A percentile compares a stretch with the other conserved stretches of the same genome.
phyloP scores from a whole-genome alignment of 441 rosid genomes.

The Gossypium davidsonii region DNA sequence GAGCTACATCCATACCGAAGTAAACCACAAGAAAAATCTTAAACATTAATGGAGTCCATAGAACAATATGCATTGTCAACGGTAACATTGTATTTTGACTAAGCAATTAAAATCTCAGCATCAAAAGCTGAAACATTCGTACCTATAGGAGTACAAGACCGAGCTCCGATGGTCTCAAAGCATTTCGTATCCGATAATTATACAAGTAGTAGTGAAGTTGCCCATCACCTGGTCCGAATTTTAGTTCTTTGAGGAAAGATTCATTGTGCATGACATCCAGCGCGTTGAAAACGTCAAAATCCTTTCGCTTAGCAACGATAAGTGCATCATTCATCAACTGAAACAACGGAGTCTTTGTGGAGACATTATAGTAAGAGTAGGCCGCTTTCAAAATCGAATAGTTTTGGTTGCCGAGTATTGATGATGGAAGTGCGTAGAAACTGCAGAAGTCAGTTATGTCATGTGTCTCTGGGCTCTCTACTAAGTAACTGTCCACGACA shows the following conservation, averaged over 20 bases:
- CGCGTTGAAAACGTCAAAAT: slow-evolving; percentile 81
- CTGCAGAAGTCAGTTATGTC: slow-evolving; percentile 94
- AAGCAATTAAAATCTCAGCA: background rate
- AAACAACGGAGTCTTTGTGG: slow-evolving; percentile 65
- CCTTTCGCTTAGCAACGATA: slow-evolving; percentile 71
- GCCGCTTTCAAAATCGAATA: slow-evolving; percentile 78
- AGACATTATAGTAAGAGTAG: slow-evolving; percentile 80
- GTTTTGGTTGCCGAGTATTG: slow-evolving; percentile 80
- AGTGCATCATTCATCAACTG: slow-evolving; percentile 90
- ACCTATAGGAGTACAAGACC: slow-evolving; percentile 81
- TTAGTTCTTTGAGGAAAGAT: slow-evolving; percentile 72
- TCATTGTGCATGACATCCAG: slow-evolving; percentile 90
- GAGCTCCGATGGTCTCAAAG: slow-evolving; percentile 67
- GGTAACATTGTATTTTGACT: slow-evolving; percentile 10
- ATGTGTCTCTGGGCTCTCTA: slow-evolving; percentile 78
- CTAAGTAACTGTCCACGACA: slow-evolving; percentile 77
- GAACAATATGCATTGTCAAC: slow-evolving; percentile 15
- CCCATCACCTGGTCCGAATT: slow-evolving; percentile 94
- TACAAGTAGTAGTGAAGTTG: slow-evolving; percentile 88
- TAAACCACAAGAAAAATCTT: slow-evolving; percentile 16
- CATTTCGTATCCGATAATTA: slow-evolving; percentile 52
- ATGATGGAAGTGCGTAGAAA: slow-evolving; percentile 86
- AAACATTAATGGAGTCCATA: slow-evolving; percentile 17
- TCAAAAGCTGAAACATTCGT: background rate
- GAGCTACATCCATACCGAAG: background rate